Evolutionary conservation across 2,329 filamentous ascomycete genomes (phyloP), one percentile per base, ranked within the genome.

Genomic region (Fusarium fracticaudum): DNA sequence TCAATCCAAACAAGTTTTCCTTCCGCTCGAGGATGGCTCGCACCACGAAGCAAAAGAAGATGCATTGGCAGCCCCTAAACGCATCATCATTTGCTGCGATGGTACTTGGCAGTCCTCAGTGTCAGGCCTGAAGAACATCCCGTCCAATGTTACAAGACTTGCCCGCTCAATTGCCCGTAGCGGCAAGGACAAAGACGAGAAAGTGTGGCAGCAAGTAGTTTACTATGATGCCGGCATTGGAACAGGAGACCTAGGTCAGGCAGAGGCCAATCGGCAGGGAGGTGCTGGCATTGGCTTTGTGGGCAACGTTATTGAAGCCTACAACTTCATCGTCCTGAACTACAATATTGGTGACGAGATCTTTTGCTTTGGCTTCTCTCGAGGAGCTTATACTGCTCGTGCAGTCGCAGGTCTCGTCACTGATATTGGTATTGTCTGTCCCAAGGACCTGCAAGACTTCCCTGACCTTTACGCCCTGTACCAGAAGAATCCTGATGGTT

Each of bases 171-270:
- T 83, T 50, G 69, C 73, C 31, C 76, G 73, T 18, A 62, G 69
- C 15, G 72, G 69, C 13, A 75, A 75, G 14, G 77, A 77, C 20
- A 79, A 77, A 10, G 75, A 78, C 29, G 75, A 74, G 44, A 78
- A 77, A 22, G 73, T 77, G 54, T 78, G 79, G 76, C 78, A 80
- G n/a, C 82, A 83, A 69, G 66, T 84, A 40, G 78, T 83, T 12
- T 81, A 80, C 69, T 84, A 84, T 61, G 80, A 83, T 29, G 78
- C 81, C 13, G 82, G 82, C 13, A 80, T 81, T 29, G 82, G 82
- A 14, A 77, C 73, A 14, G 61, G 76, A 47, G 60, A 78, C 37
- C 33, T 74, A 3, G 57, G 60, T n/a, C 63, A 62, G 29, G 43
- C 54, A 38, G 73, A 76, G 37, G 64, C 69, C 45, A 71, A 72